Evolutionary conservation across 164 flowering plant species (phyloP), one percentile per base, ranked within the genome.

Genomic region (Stephania yunnanensis): DNA sequence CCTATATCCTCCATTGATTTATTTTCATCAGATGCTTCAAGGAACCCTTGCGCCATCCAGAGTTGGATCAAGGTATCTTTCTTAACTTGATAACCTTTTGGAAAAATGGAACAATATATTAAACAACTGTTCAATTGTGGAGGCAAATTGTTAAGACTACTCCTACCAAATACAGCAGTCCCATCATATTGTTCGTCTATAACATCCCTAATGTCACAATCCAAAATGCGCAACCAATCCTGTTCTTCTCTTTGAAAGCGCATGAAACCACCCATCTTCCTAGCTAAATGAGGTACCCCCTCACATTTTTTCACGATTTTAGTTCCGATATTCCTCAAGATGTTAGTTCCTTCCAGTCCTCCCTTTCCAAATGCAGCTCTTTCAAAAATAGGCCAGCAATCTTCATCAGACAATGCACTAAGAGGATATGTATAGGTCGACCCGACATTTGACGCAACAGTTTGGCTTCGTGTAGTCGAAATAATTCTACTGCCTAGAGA

Each of bases 31-130:
- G 13, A 19, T 50, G 66, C 42, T 5, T 19, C 31, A 48, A 81
- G 70, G 69, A 76, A 79, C 4, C 84, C 84, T 42, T 81, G 78
- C 7, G 83, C 81, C n/a, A 78, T 72, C 80, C 71, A 82, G 12
- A 84, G 42, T 20, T 73, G 55, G 5, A 77, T 69, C 29, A 86
- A 66, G 6, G 46, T 68, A 4, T 71, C 74, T 4, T 53, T 73
- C 2, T 66, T 29, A 81, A 81, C 68, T 36, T 69, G 30, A 36
- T 45, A 70, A 61, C 71, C 73, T 55, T 77, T 79, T 10, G 82
- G 81, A 58, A 78, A 78, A 5, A 73, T 25, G 13, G 78, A 58
- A 29, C 75, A 77, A 45, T 80, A 80, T 13, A 72, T 1, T 66
- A 82, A 82, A 31, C 82, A 82, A 17, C n/a, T 77, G 58, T 73